A percentile compares a stretch with the other conserved stretches of the same genome.
These are phyloP conservation scores for Spencermartinsiella europaea DNA, from an alignment of 805 yeast species.

Conservation along the genomic window DNA sequence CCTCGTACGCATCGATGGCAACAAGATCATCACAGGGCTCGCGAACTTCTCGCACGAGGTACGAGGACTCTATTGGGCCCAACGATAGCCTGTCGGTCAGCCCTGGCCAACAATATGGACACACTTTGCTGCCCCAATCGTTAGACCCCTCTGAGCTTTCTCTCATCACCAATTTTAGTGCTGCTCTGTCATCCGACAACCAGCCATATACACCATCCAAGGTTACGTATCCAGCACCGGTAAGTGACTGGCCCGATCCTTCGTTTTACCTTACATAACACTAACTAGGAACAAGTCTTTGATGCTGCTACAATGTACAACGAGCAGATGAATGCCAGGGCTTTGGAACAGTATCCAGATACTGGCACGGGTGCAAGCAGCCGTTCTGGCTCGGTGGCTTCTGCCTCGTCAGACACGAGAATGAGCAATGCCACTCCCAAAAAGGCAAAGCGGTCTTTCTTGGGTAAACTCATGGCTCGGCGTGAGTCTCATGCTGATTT, in stretches of 20 bases:
- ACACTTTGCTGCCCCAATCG: conserved; percentile 5
- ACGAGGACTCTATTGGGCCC: not conserved
- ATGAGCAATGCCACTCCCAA: conserved; percentile 1
- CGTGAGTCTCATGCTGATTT: conserved; percentile 19
- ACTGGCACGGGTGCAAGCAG: conserved; percentile 3
- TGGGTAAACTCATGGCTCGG: conserved; percentile 18
- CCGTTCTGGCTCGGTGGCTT: conserved; percentile 18
- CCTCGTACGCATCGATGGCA: conserved; percentile 11
- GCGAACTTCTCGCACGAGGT: not conserved
- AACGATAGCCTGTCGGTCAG: not conserved
- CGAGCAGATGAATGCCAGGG: conserved; percentile 6
- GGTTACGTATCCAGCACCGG: not conserved
- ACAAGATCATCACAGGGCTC: conserved; percentile 10
- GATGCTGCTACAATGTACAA: conserved; percentile 15
- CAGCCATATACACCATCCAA: not conserved
- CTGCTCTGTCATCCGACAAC: not conserved
- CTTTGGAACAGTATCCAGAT: not conserved
- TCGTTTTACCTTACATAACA: conserved; percentile 5
- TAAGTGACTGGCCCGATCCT: no score
- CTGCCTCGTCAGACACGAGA: conserved; percentile 10
- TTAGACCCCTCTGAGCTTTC: conserved; percentile 16
- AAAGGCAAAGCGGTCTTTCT: conserved; percentile 11
- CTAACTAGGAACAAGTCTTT: conserved; percentile 22
- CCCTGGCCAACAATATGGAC: not conserved
- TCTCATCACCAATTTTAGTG: conserved; percentile 4